A percentile compares a stretch with the other conserved stretches of the same genome.
Evolutionary conservation across 2,329 filamentous ascomycete species (phyloP).

Genomic region (Cytospora mali): DNA sequence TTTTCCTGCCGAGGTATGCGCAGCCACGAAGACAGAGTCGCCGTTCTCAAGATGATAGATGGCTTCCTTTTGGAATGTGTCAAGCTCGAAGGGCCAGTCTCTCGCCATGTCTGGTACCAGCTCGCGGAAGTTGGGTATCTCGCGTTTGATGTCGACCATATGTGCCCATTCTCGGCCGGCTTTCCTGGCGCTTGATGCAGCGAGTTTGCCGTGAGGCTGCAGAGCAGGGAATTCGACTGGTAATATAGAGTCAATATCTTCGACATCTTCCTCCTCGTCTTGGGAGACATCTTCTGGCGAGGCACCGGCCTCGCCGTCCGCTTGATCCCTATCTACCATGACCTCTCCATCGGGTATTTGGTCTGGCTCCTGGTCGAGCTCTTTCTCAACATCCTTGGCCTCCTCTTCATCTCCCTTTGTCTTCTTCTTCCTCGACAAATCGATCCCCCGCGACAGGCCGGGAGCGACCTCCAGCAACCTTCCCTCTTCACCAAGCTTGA

Average conservation of each 20-base stretch:
- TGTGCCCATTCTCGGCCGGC: conserved; percentile 92
- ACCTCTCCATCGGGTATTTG: conserved; percentile 38
- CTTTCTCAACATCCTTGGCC: conserved; percentile 70
- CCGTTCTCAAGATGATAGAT: conserved; percentile 96
- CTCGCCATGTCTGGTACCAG: conserved; percentile 95
- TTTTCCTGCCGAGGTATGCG: conserved; percentile 96
- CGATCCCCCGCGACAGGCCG: conserved; percentile 77
- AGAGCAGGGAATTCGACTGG: conserved; percentile 93
- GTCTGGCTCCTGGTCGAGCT: conserved; percentile 52
- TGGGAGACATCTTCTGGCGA: conserved; percentile 39
- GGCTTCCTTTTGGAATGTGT: conserved; percentile 98
- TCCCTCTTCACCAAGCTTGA: conserved; percentile 76
- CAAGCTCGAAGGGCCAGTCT: conserved; percentile 95
- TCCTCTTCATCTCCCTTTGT: conserved; percentile 59
- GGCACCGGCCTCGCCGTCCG: conserved; percentile 24
- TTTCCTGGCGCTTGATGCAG: conserved; percentile 71
- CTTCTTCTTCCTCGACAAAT: conserved; percentile 66
- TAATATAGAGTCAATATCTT: conserved; percentile 81
- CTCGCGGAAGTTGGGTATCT: conserved; percentile 91
- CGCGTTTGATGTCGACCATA: conserved; percentile 93
- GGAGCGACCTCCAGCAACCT: conserved; percentile 81
- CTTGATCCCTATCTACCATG: conserved; percentile 30
- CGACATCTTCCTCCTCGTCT: conserved; percentile 49
- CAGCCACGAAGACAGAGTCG: conserved; percentile 96
- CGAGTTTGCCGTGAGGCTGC: conserved; percentile 78